Evolutionary conservation across 2,329 filamentous ascomycete genomes (phyloP).

Genomic region (Apiospora saccharicola): DNA sequence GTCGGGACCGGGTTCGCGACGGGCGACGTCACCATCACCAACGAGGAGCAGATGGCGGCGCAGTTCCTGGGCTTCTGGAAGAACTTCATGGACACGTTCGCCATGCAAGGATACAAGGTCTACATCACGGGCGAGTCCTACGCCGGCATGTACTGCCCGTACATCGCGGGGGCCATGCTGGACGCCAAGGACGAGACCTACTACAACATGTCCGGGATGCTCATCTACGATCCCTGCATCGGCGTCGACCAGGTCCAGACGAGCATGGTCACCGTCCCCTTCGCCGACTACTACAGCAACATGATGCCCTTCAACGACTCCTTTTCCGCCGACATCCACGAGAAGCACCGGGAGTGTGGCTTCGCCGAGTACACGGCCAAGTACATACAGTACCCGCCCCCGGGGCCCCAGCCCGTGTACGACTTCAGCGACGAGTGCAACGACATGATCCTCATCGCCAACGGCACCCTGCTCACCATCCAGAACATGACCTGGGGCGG

Average conservation of each 20-base stretch:
- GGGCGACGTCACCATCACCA: slow-evolving; percentile 68
- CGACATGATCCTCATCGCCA: slow-evolving; percentile 70
- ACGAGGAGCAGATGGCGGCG: slow-evolving; percentile 71
- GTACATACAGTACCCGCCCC: slow-evolving; percentile 68
- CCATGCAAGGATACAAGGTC: slow-evolving; percentile 59
- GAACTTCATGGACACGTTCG: slow-evolving; percentile 63
- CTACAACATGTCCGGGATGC: slow-evolving; percentile 58
- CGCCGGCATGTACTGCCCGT: slow-evolving; percentile 61
- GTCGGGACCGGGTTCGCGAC: slow-evolving; percentile 73
- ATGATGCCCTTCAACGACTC: slow-evolving; percentile 66
- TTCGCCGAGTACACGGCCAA: slow-evolving; percentile 62
- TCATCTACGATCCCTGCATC: slow-evolving; percentile 74
- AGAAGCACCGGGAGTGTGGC: slow-evolving; percentile 59
- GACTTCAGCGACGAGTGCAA: slow-evolving; percentile 57
- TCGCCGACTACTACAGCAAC: slow-evolving; percentile 61
- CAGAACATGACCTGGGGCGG: slow-evolving; percentile 87
- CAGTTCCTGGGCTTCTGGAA: slow-evolving; percentile 79
- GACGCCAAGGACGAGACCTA: slow-evolving; percentile 54
- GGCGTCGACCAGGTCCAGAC: slow-evolving; percentile 53
- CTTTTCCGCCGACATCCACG: slow-evolving; percentile 60
- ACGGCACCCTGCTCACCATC: slow-evolving; percentile 74
- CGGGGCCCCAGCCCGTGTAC: slow-evolving; percentile 61
- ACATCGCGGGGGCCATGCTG: slow-evolving; percentile 62
- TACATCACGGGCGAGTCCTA: slow-evolving; percentile 64
- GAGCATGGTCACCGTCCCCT: slow-evolving; percentile 58